Base-by-base conservation (phyloP, 129 eudicot species). In the Arctium minus region DNA sequence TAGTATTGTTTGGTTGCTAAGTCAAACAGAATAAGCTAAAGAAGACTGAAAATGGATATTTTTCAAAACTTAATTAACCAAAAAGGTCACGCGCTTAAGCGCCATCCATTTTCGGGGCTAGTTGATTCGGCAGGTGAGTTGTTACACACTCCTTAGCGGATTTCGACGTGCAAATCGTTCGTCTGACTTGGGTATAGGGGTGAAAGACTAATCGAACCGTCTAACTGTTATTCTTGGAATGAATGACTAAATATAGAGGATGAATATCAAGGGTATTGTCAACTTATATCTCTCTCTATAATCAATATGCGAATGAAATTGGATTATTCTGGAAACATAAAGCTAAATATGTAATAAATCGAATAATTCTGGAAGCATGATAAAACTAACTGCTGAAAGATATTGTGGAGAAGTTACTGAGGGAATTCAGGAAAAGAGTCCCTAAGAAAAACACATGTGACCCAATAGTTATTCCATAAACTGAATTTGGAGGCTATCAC, bases 321-420 rank as follows among this genome's bases (percentile, higher is more conserved):
- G 67, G 65, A 75, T 42, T 38, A 7, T 44, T 56, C 68, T 44
- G 36, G 79, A 42, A 42, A 65, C 33, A 75, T 75, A 75, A 75
- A 75, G 33, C 62, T 22, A 46, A 15, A 44, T 9, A 18, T 27
- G 18, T 8, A 75, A 29, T 1, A 75, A 73, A 56, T 5, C 11
- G 27, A 31, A 75, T 42, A 75, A 7, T 44, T 35, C 79, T 44
- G 62, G 79, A 42, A 42, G 33, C 27, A 22, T 10, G 22, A 22
- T 75, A 75, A 75, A 75, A 42, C 62, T 22, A 46, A 15, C 40
- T 75, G 56, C 60, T 44, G 79, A 75, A 11, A 65, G 33, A 75
- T 73, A 40, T 17, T 73, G 56, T 39, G 18, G 48, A 44, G 60
- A 73, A 73, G 30, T 35, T 73, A 73, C 77, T 0, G 60, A 36